phyloP scores from a whole-genome alignment of 177 flowering plant genomes.

The Vitis hybrid region DNA sequence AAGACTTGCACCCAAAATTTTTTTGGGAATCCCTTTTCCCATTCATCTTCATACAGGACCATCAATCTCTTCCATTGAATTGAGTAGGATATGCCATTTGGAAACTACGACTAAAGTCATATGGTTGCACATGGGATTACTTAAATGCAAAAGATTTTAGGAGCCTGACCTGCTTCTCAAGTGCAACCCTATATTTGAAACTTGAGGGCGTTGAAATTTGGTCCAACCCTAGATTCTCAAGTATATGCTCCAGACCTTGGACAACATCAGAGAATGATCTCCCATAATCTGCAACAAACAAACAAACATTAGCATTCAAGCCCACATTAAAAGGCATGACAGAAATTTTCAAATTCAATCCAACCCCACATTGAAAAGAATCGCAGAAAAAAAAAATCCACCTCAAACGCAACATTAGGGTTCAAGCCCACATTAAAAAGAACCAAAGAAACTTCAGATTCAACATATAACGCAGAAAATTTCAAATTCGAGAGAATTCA shows the following conservation, averaged over 20 bases:
- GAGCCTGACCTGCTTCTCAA: slow-evolving; percentile 80
- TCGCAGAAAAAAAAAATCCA: neutral
- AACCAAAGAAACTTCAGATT: no score
- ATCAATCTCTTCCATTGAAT: neutral
- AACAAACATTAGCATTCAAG: neutral
- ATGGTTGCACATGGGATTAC: neutral
- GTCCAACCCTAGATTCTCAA: slow-evolving; percentile 65
- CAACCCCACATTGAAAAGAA: neutral
- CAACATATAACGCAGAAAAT: no score
- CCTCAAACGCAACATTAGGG: neutral
- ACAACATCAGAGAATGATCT: slow-evolving; percentile 81
- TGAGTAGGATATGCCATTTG: neutral
- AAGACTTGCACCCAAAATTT: no score
- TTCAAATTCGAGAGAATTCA: no score
- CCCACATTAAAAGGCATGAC: neutral
- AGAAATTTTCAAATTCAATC: neutral
- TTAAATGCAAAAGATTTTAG: neutral
- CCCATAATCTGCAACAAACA: slow-evolving; percentile 75
- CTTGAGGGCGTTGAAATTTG: slow-evolving; percentile 57
- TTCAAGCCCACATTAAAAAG: neutral
- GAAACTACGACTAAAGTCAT: neutral
- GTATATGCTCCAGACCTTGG: slow-evolving; percentile 64
- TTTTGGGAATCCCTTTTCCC: no score
- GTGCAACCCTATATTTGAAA: slow-evolving; percentile 73
- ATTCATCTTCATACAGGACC: no score